These are phyloP conservation scores for Kuraishia molischiana DNA, from an alignment of 805 yeast species.

Conservation along the genomic window DNA sequence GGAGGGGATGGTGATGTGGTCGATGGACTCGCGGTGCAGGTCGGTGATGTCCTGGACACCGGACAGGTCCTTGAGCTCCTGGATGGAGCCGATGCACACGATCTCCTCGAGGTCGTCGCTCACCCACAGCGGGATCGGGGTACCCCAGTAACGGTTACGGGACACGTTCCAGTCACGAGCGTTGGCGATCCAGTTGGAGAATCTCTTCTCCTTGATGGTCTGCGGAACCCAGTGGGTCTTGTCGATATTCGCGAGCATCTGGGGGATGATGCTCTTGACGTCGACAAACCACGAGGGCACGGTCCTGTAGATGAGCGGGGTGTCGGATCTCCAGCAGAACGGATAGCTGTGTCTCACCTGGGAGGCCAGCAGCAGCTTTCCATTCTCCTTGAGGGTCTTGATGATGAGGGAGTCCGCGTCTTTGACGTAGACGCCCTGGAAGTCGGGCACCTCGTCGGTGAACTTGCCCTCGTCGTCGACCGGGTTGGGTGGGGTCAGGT, in stretches of 20 bases:
- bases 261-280: conserved; percentile 77
- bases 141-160: conserved; percentile 99
- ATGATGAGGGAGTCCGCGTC: conserved; percentile 92
- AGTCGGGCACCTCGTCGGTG: conserved; percentile 65
- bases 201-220: conserved; percentile 86
- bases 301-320: conserved; percentile 91
- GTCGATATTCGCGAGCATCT: conserved; percentile 79
- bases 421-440: conserved; percentile 80
- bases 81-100: conserved; percentile 87
- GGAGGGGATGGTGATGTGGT: conserved; percentile 88
- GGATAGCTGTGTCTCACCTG: conserved; percentile 96
- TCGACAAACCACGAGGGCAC: conserved; percentile 99
- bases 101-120: conserved; percentile 88
- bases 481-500: conserved; percentile 78
- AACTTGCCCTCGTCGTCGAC: conserved; percentile 89
- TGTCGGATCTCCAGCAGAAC: conserved; percentile 99
- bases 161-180: conserved; percentile 99
- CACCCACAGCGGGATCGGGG: conserved; percentile 97
- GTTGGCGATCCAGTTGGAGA: conserved; percentile 95
- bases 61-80: conserved; percentile 74
- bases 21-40: conserved; percentile 89
- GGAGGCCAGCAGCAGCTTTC: conserved; percentile 62
- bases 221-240: conserved; percentile 93
- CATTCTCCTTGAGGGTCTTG: conserved; percentile 69
- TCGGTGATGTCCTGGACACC: conserved; percentile 80